phyloP scores from a whole-genome alignment of 805 yeast species.

The Candida pini region DNA sequence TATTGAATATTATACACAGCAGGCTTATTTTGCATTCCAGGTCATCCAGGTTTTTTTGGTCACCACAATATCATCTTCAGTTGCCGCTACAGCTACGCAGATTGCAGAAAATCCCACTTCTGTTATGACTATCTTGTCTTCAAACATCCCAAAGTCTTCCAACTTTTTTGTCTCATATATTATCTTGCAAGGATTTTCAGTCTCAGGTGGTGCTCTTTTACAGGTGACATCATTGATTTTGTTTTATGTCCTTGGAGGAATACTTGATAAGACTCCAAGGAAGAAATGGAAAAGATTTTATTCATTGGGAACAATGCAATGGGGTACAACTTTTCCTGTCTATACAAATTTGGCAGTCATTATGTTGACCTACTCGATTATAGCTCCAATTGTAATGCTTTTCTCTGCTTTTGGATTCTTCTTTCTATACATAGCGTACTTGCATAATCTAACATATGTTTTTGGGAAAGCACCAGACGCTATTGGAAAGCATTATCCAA shows the following conservation, averaged over 20 bases:
- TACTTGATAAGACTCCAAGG: slow-evolving; percentile 61
- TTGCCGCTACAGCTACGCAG: slow-evolving; percentile 59
- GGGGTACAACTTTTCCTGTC: slow-evolving; percentile 79
- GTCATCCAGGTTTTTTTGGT: slow-evolving; percentile 68
- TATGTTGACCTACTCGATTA: slow-evolving; percentile 59
- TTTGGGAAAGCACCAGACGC: slow-evolving; percentile 62
- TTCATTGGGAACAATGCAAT: slow-evolving; percentile 44
- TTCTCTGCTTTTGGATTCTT: slow-evolving; percentile 70
- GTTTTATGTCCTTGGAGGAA: slow-evolving; percentile 50
- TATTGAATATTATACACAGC: slow-evolving; percentile 61
- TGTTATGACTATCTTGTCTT: slow-evolving; percentile 55
- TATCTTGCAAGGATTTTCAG: slow-evolving; percentile 61
- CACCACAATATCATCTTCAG: slow-evolving; percentile 67
- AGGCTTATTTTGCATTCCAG: slow-evolving; percentile 63
- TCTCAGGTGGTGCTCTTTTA: slow-evolving; percentile 59
- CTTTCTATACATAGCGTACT: slow-evolving; percentile 68
- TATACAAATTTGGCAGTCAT: slow-evolving; percentile 69
- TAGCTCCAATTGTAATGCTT: slow-evolving; percentile 76
- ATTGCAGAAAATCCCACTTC: slow-evolving; percentile 53
- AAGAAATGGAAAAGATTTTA: slow-evolving; percentile 60
- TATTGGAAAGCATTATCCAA: slow-evolving; percentile 80
- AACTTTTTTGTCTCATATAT: slow-evolving; percentile 68
- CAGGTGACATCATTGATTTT: slow-evolving; percentile 56
- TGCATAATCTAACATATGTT: slow-evolving; percentile 73
- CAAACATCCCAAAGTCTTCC: slow-evolving; percentile 66